Evolutionary conservation across 306 rosid species (phyloP).

Genomic region (Datisca glomerata): DNA sequence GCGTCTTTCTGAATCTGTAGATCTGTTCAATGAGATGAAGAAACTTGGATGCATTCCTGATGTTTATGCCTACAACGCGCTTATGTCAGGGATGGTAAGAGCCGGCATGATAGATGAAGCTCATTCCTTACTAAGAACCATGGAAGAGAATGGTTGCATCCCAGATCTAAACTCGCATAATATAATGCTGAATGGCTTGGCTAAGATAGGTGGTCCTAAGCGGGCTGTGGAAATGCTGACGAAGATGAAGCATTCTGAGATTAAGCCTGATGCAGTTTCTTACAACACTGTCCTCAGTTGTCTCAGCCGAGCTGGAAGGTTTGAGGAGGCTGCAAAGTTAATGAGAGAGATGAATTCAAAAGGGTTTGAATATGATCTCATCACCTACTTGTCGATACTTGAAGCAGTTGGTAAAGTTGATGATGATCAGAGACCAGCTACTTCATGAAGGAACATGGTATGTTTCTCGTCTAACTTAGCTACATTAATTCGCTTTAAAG

Average conservation of each 20-base stretch:
- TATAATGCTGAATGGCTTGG: constrained; percentile 66
- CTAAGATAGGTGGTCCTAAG: constrained; percentile 65
- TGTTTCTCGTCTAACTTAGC: no score
- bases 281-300: constrained; percentile 76
- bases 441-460: no score
- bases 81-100: constrained; percentile 91
- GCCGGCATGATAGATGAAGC: constrained; percentile 69
- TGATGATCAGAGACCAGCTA: constrained; percentile 21
- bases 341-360: constrained; percentile 78
- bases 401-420: constrained; percentile 96
- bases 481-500: no score
- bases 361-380: constrained; percentile 63
- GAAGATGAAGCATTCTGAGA: constrained; percentile 48
- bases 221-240: constrained; percentile 65
- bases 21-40: constrained; percentile 71
- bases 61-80: constrained; percentile 80
- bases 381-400: constrained; percentile 83
- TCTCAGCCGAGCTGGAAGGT: constrained; percentile 86
- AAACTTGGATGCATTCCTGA: constrained; percentile 74
- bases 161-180: constrained; percentile 78
- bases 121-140: constrained; percentile 48
- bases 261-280: constrained; percentile 68
- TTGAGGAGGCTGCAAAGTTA: constrained; percentile 81
- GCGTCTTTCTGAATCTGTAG: constrained; percentile 53
- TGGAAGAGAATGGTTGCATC: constrained; percentile 70